These are phyloP conservation scores for Penicillium silybi DNA, from an alignment of 495 filamentous ascomycete species.

Conservation along the genomic window DNA sequence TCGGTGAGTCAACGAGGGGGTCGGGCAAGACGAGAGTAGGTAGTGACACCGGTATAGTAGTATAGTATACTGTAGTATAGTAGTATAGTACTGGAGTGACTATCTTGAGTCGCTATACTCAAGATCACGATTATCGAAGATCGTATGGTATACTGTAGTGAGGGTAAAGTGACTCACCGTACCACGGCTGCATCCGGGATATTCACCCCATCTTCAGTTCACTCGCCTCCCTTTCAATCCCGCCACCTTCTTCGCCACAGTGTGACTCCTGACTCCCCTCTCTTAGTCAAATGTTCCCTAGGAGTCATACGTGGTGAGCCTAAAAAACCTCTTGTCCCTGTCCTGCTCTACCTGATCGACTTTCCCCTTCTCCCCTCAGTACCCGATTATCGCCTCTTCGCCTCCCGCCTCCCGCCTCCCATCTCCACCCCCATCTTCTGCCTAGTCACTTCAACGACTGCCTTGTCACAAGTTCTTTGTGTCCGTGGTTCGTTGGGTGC, in stretches of 20 bases:
- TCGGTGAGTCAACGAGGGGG: background rate
- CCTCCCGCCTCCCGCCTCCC: background rate
- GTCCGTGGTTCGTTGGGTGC: conserved; percentile 25
- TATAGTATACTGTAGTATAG: background rate
- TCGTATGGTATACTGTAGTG: background rate
- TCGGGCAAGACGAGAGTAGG: background rate
- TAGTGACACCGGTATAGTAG: background rate
- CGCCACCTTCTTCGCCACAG: conserved; percentile 29
- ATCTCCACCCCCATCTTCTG: background rate
- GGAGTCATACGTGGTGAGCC: conserved; percentile 16
- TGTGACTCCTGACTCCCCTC: conserved; percentile 6
- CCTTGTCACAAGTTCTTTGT: conserved; percentile 15
- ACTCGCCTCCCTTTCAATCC: conserved; percentile 14
- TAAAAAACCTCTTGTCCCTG: conserved; percentile 4
- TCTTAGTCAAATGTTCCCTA: conserved; percentile 9
- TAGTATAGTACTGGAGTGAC: background rate
- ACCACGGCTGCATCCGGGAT: conserved; percentile 10
- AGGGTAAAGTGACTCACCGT: conserved; percentile 6
- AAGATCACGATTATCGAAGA: background rate
- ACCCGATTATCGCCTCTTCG: conserved; percentile 4
- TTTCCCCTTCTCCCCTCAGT: background rate
- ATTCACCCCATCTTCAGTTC: background rate
- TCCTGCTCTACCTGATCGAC: background rate
- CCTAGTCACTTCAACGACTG: conserved; percentile 19
- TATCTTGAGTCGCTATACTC: background rate